Evolutionary conservation across 2,329 filamentous ascomycete species (phyloP).

Genomic region (Penicillium paneum): DNA sequence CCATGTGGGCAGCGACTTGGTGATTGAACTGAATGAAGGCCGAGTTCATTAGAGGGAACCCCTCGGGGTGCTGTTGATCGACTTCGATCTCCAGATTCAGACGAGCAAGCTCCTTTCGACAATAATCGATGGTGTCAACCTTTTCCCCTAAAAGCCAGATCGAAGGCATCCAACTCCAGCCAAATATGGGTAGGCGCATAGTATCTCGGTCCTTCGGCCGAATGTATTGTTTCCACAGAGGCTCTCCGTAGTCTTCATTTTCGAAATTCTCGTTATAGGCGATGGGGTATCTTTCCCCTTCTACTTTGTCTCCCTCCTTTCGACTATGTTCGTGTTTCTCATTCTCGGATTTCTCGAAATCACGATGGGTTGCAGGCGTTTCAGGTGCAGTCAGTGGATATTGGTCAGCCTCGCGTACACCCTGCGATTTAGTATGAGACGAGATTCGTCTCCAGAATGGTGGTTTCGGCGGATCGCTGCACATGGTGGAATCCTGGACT

Average conservation of each 20-base stretch:
- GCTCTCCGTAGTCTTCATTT: conserved; percentile 61
- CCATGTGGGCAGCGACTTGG: conserved; percentile 97
- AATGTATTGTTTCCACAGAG: conserved; percentile 79
- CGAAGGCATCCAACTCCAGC: conserved; percentile 67
- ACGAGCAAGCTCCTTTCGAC: conserved; percentile 77
- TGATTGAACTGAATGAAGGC: conserved; percentile 99
- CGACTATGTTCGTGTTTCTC: conserved; percentile 13
- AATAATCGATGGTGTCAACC: conserved; percentile 92
- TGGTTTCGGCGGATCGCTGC: conserved; percentile 21
- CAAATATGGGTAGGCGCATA: conserved; percentile 67
- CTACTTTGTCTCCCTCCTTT: conserved; percentile 25
- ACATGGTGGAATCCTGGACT: not conserved
- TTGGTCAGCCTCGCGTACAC: conserved; percentile 31
- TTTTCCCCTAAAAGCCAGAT: conserved; percentile 81
- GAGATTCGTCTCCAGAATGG: conserved; percentile 37
- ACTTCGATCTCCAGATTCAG: conserved; percentile 88
- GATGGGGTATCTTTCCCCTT: conserved; percentile 54
- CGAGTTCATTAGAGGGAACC: conserved; percentile 88
- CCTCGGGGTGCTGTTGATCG: conserved; percentile 80
- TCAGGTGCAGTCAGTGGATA: conserved; percentile 38
- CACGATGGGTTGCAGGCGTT: conserved; percentile 14
- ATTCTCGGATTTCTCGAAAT: conserved; percentile 6
- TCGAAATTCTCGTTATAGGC: conserved; percentile 62
- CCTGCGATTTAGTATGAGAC: conserved; percentile 28
- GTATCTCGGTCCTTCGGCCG: conserved; percentile 79